These are phyloP conservation scores for Sclerotinia glacialis DNA, from an alignment of 2,329 filamentous ascomycete genomes.

Conservation along the genomic window DNA sequence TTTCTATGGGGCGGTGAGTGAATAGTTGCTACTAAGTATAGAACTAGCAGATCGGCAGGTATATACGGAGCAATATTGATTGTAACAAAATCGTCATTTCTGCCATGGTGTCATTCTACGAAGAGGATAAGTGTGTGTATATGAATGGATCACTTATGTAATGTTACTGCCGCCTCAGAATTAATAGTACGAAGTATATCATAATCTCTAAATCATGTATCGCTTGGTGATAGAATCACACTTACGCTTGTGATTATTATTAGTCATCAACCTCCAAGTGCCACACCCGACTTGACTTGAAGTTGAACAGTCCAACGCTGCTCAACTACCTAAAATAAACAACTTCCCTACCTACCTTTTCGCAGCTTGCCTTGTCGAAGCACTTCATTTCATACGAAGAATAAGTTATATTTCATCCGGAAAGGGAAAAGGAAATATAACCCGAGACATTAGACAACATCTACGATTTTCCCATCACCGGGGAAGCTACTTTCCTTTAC, in stretches of 20 bases:
- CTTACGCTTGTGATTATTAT: not conserved
- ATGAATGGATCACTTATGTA: not conserved
- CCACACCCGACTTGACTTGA: not conserved
- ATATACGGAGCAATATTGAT: too few relatives aligned
- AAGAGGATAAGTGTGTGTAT: too few relatives aligned
- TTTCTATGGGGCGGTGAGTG: conserved; percentile 3
- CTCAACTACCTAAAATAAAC: not conserved
- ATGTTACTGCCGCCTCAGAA: not conserved
- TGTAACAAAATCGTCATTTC: not conserved
- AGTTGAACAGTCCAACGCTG: not conserved
- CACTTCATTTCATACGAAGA: not conserved
- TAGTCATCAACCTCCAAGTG: not conserved
- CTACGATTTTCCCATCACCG: not conserved
- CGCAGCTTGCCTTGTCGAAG: not conserved
- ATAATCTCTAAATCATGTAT: too few relatives aligned
- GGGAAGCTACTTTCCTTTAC: not conserved
- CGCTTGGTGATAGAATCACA: not conserved
- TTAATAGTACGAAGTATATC: too few relatives aligned
- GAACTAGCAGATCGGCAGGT: too few relatives aligned
- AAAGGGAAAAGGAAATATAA: not conserved
- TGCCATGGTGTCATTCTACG: not conserved
- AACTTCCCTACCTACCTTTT: not conserved
- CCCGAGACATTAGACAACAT: not conserved
- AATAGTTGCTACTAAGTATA: not conserved
- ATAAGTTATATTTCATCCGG: not conserved